Evolutionary conservation across 164 flowering plant genomes (phyloP), one percentile per base, ranked within the genome.

Genomic region (Annona cherimola): DNA sequence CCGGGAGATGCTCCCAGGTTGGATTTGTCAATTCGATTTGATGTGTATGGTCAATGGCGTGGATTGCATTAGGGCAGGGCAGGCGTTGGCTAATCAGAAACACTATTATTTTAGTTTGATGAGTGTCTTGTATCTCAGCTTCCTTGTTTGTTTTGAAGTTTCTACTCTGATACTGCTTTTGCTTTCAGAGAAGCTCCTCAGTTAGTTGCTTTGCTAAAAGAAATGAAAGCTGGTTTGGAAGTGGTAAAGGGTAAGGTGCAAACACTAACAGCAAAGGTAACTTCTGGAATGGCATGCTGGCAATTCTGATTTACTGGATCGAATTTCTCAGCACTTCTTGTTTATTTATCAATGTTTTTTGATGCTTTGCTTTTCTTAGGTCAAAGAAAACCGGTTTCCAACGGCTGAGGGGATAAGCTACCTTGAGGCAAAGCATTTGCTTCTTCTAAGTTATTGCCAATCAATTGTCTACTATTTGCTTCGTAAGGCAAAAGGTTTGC

Each of bases 371-470:
- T 45, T 26, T 18, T 3, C 61, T 60, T 72, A 95, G 99, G 96
- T 95, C 64, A 95, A 86, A 83, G 94, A 83, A 66, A 78, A 83
- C 70, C 80, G 83, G 18, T 85, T 77, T 75, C 90, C 89, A 16
- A 91, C 99, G 4, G 79, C 77, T 5, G 91, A 93, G 77, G 98
- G 99, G 75, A 83, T 95, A 68, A 95, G 94, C 78, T 95, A 91
- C 83, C 94, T 95, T 61, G 98, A 95, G 70, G 91, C 94, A 4
- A 95, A 95, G 61, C 86, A 91, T 83, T 79, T 95, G 73, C 80
- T 93, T 55, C 93, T 95, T 46, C 73, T 95, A 20, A 87, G 81
- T 68, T 95, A 95, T 82, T 92, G 97, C 79, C 94, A 91, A 80
- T 91, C 92, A 11, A 84, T 90, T 69, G 96, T 95, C 43, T 95